Evolutionary conservation across 2,329 filamentous ascomycete genomes (phyloP), one percentile per base, ranked within the genome.

Genomic region (Pseudogymnoascus sp.): DNA sequence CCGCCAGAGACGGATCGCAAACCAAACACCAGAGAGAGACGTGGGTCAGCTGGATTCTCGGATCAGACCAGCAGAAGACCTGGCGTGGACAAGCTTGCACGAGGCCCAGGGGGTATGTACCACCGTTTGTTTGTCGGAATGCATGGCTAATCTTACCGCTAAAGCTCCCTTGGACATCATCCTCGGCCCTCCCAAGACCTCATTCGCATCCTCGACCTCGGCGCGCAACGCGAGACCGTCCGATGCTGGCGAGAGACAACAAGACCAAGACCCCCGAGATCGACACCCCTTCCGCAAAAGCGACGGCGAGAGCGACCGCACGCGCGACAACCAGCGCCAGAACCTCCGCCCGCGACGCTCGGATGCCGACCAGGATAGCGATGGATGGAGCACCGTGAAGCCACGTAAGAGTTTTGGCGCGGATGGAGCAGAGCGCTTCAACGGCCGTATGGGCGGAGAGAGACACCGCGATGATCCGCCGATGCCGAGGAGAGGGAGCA

Each of bases 141-240:
- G 3, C 21, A 67, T 67, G 62, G 71, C 73, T 72, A 69, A 74
- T 65, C 68, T 64, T 67, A 31, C 28, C 62, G 36, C 9, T 64
- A 64, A 69, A 89, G 86, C 84, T 73, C 78, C 84, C 70, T 93
- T 96, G 70, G 91, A 96, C 67, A 89, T 96, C 64, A 83, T 95
- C 64, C 88, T 96, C 64, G 92, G 90, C 12, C 92, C 92, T 18
- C 90, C 92, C 1, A 90, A 90, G 74, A 90, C 86, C 56, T 85
- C 86, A 49, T 96, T 97, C 75, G 85, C 90, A 62, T 96, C 92
- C 1, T 84, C 88, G 21, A 90, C 89, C 64, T 79, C 84, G 34
- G 75, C 80, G 61, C 81, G 84, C 67, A 74, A 69, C 64, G 43
- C 65, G 73, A 71, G 64, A 28, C 76, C 77, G 12, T 76, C 80